Conservation (phyloP, 495 filamentous ascomycete species). For the Chaetomidium leptoderma region DNA sequence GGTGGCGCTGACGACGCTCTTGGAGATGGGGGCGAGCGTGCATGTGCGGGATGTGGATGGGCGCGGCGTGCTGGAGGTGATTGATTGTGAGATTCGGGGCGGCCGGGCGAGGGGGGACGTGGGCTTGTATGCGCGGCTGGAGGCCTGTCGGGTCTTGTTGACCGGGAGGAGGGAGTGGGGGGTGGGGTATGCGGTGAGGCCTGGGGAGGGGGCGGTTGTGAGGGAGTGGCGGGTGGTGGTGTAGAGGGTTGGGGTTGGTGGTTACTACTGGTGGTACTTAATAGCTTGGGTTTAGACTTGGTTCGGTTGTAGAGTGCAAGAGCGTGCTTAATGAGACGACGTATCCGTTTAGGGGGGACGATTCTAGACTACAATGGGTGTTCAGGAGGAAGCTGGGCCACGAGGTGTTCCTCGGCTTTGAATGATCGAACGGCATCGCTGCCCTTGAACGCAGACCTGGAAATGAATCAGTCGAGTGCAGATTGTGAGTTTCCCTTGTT, state of each 20-base stretch:
- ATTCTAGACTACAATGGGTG: too few relatives aligned
- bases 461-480: too few relatives aligned
- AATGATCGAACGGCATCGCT: too few relatives aligned
- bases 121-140: conserved; percentile 28
- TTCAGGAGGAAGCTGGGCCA: too few relatives aligned
- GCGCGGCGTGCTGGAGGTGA: conserved; percentile 35
- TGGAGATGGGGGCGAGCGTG: conserved; percentile 43
- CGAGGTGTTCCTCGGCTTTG: too few relatives aligned
- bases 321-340: too few relatives aligned
- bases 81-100: conserved; percentile 28
- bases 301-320: too few relatives aligned
- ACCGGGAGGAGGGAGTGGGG: conserved; percentile 31
- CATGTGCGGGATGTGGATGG: conserved; percentile 39
- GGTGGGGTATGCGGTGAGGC: conserved; percentile 5
- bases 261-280: background rate
- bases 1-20: conserved; percentile 40
- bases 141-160: conserved; percentile 32
- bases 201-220: conserved; percentile 9
- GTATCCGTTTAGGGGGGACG: too few relatives aligned
- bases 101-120: conserved; percentile 19
- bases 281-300: too few relatives aligned
- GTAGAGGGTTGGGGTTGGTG: background rate
- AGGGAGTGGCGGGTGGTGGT: conserved; percentile 20
- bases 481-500: too few relatives aligned
- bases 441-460: too few relatives aligned